These are phyloP conservation scores for Verruconis gallopava DNA, from an alignment of 2,329 filamentous ascomycete genomes.

Conservation along the genomic window DNA sequence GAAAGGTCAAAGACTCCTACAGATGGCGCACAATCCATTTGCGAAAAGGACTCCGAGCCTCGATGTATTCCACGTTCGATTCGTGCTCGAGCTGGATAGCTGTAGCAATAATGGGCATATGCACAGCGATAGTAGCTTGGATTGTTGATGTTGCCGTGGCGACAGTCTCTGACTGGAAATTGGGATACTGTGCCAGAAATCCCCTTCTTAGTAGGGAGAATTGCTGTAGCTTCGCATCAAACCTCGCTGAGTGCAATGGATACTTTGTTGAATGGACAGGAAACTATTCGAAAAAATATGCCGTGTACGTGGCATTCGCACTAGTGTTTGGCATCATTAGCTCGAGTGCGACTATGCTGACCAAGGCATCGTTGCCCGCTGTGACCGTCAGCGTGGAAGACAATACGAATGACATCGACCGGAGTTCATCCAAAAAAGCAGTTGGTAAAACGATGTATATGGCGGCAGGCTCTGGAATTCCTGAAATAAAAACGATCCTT, in stretches of 20 bases:
- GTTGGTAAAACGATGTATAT: conserved; percentile 44
- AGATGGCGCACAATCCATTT: conserved; percentile 36
- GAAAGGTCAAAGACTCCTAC: conserved; percentile 43
- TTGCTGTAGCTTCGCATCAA: conserved; percentile 30
- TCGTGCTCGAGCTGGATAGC: conserved; percentile 43
- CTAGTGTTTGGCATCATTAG: conserved; percentile 38
- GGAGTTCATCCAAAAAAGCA: background rate
- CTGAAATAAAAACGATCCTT: conserved; percentile 49
- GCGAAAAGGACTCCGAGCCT: conserved; percentile 29
- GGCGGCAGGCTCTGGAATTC: conserved; percentile 46
- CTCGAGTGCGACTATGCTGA: conserved; percentile 36
- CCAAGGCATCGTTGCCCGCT: conserved; percentile 36
- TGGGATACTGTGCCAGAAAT: conserved; percentile 39
- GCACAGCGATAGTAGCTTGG: conserved; percentile 44
- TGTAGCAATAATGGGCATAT: conserved; percentile 38
- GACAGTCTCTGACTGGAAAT: conserved; percentile 44
- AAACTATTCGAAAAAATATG: conserved; percentile 30
- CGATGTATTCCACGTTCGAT: conserved; percentile 32
- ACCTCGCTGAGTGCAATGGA: background rate
- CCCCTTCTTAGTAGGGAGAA: conserved; percentile 33
- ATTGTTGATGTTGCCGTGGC: conserved; percentile 42
- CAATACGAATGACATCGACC: conserved; percentile 12
- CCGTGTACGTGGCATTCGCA: conserved; percentile 37
- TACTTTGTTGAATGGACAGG: conserved; percentile 33
- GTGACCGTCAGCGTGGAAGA: conserved; percentile 22